Conservation (phyloP, 129 eudicot genomes). For the Helianthus annuus region DNA sequence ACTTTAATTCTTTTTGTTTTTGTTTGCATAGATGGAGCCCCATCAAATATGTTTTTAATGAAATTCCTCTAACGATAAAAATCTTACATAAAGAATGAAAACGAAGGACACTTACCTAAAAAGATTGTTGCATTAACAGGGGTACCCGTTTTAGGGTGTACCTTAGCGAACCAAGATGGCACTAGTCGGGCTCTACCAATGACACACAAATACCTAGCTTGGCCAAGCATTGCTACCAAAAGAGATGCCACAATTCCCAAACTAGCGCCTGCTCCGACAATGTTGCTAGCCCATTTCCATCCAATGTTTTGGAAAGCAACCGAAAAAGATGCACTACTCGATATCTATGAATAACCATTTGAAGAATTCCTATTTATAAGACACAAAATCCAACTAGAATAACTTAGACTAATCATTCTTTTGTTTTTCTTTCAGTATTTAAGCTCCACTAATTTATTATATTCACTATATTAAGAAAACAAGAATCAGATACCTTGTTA, state of each 20-base stretch:
- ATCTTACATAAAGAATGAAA: neutral
- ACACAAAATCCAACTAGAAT: slow-evolving; percentile 39
- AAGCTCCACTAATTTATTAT: neutral
- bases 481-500: slow-evolving; percentile 40
- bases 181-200: slow-evolving; percentile 66
- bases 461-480: slow-evolving; percentile 7
- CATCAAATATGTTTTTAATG: neutral
- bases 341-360: slow-evolving; percentile 56
- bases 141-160: slow-evolving; percentile 71
- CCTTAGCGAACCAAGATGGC: slow-evolving; percentile 76
- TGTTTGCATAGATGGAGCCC: no score
- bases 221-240: slow-evolving; percentile 80
- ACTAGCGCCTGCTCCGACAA: slow-evolving; percentile 73
- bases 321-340: slow-evolving; percentile 60
- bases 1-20: no score
- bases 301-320: slow-evolving; percentile 59
- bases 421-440: slow-evolving; percentile 18
- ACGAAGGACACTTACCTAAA: slow-evolving; percentile 34
- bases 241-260: slow-evolving; percentile 70
- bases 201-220: slow-evolving; percentile 72
- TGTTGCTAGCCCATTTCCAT: slow-evolving; percentile 72
- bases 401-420: slow-evolving; percentile 29
- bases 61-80: slow-evolving; percentile 9
- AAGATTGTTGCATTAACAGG: slow-evolving; percentile 67
- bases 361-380: slow-evolving; percentile 45